These are phyloP conservation scores for Xylaria curta DNA, from an alignment of 495 filamentous ascomycete genomes.

Conservation along the genomic window DNA sequence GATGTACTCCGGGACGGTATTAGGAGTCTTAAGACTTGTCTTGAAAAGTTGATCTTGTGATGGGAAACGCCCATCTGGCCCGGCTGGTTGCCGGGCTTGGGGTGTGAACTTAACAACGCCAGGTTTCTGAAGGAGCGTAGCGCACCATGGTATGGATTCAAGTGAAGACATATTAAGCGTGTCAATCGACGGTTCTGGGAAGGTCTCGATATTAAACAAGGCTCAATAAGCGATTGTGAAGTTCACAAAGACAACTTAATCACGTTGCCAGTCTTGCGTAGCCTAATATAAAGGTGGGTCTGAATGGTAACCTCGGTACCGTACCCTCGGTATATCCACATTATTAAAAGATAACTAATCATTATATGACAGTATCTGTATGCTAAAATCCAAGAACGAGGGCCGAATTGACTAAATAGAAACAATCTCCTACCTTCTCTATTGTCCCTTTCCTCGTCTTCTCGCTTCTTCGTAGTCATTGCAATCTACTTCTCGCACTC, in stretches of 20 bases:
- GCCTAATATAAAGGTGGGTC: background rate
- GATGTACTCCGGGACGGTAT: constrained; percentile 6
- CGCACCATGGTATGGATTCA: constrained; percentile 13
- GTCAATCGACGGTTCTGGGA: background rate
- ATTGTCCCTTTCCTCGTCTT: too few species aligned
- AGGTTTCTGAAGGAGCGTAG: background rate
- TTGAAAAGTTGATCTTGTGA: constrained; percentile 25
- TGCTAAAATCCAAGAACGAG: too few species aligned
- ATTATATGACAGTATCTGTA: too few species aligned
- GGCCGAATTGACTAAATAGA: too few species aligned
- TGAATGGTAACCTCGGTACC: background rate
- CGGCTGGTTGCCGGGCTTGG: background rate
- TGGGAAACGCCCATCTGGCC: background rate
- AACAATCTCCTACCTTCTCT: too few species aligned
- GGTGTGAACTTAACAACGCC: constrained; percentile 6
- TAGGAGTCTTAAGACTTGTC: constrained; percentile 2
- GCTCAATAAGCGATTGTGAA: background rate
- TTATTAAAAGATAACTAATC: too few species aligned
- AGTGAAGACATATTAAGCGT: background rate
- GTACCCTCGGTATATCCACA: too few species aligned
- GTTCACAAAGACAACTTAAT: background rate
- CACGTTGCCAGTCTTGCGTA: background rate
- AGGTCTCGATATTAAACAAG: background rate
- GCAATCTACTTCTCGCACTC: too few species aligned
- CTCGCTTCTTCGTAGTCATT: too few species aligned